Conservation (phyloP, 192 early-diverging fungal species). For the Backusella tarrabulga region DNA sequence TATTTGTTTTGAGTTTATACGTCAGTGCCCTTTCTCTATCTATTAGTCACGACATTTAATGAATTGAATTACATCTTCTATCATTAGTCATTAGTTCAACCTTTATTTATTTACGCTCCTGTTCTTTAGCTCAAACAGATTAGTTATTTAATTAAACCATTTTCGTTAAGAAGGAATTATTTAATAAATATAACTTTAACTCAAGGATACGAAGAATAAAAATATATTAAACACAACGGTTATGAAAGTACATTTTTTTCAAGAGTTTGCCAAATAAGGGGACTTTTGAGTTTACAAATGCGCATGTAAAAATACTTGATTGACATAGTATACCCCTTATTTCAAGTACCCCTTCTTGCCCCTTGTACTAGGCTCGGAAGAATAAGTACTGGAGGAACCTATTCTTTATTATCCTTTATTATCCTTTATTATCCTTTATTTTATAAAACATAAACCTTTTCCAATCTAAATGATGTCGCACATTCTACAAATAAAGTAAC, state of each 20-base stretch:
- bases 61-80: not conserved
- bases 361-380: not conserved
- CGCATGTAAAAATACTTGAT: not conserved
- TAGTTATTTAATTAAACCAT: not conserved
- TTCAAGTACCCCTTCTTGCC: not conserved
- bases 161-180: not conserved
- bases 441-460: not conserved
- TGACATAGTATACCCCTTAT: not conserved
- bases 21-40: not conserved
- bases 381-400: not conserved
- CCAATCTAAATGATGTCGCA: not conserved
- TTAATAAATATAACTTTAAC: not conserved
- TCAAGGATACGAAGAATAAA: not conserved
- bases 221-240: too few species aligned
- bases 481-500: not conserved
- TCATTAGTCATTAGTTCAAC: not conserved
- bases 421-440: too few species aligned
- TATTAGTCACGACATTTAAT: not conserved
- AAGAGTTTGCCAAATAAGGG: not conserved
- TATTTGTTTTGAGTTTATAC: not conserved
- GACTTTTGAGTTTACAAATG: not conserved
- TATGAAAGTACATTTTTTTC: not conserved
- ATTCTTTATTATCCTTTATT: not conserved
- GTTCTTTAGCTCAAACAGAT: not conserved
- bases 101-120: not conserved